These are phyloP conservation scores for Ceratocystis papillata DNA, from an alignment of 2,329 filamentous ascomycete genomes.

Conservation along the genomic window DNA sequence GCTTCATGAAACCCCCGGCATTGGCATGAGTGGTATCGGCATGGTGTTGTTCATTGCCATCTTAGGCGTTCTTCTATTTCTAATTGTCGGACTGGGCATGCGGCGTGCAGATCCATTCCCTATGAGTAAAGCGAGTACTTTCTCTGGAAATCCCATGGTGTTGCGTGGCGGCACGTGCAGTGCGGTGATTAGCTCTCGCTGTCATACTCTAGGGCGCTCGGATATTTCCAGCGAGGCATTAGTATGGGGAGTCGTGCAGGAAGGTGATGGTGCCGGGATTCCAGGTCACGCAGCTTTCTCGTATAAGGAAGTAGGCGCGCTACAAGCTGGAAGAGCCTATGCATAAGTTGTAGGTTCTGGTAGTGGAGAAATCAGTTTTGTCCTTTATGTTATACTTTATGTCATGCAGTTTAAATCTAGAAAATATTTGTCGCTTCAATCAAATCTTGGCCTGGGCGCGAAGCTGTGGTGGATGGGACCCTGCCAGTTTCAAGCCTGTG, in stretches of 20 bases:
- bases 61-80: constrained; percentile 32
- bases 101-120: constrained; percentile 33
- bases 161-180: constrained; percentile 41
- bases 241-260: constrained; percentile 39
- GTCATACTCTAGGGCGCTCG: constrained; percentile 34
- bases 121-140: constrained; percentile 31
- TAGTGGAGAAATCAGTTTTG: background rate
- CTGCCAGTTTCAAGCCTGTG: constrained; percentile 56
- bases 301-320: constrained; percentile 30
- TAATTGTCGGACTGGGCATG: constrained; percentile 34
- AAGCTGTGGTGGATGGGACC: constrained; percentile 40
- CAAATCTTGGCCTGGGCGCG: constrained; percentile 38
- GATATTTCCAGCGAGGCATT: constrained; percentile 31
- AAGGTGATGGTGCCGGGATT: constrained; percentile 31
- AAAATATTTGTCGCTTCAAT: constrained; percentile 21
- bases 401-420: background rate
- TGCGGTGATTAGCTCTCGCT: constrained; percentile 42
- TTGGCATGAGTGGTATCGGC: constrained; percentile 37
- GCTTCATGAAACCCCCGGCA: constrained; percentile 28
- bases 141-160: constrained; percentile 40
- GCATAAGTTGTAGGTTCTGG: constrained; percentile 28
- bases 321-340: constrained; percentile 34
- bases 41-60: constrained; percentile 36
- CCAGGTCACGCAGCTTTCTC: constrained; percentile 40
- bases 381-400: constrained; percentile 6